phyloP scores from a whole-genome alignment of 805 yeast species.

The Tetrapisispora nanseiensis region DNA sequence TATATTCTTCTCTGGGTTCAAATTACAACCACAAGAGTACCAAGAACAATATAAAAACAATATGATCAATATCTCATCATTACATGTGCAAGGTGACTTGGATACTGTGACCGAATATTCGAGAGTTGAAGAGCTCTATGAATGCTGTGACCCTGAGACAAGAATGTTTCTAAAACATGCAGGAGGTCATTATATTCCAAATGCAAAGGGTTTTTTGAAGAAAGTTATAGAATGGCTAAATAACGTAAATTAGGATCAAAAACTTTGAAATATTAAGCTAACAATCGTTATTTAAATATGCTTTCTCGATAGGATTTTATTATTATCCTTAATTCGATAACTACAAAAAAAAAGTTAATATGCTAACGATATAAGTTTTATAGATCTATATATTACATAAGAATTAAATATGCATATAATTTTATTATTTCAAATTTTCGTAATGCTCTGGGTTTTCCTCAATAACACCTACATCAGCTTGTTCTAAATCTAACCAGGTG shows the following conservation, averaged over 20 bases:
- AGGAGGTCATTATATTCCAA: constrained; percentile 96
- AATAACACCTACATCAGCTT: constrained; percentile 49
- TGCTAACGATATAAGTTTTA: too few relatives aligned
- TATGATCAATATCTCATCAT: constrained; percentile 33
- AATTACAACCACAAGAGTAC: constrained; percentile 25
- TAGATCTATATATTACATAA: background rate
- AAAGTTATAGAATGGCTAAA: constrained; percentile 31
- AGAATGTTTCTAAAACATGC: constrained; percentile 62
- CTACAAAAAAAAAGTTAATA: too few relatives aligned
- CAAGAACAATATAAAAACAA: constrained; percentile 23
- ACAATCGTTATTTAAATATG: too few relatives aligned
- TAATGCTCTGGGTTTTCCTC: constrained; percentile 36
- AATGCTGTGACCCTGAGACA: constrained; percentile 35
- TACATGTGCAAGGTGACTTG: constrained; percentile 80
- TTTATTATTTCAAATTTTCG: constrained; percentile 6
- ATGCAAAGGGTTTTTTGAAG: constrained; percentile 42
- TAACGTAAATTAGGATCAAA: too few relatives aligned
- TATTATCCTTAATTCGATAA: too few relatives aligned
- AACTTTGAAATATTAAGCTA: too few relatives aligned
- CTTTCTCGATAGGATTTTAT: too few relatives aligned
- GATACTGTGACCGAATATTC: constrained; percentile 81
- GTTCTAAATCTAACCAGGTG: constrained; percentile 58
- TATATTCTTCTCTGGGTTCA: constrained; percentile 62
- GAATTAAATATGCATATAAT: background rate
- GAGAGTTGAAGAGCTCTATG: constrained; percentile 49